Evolutionary conservation across 2,329 filamentous ascomycete species (phyloP), one percentile per base, ranked within the genome.

Genomic region (Waltergamsia citrina): DNA sequence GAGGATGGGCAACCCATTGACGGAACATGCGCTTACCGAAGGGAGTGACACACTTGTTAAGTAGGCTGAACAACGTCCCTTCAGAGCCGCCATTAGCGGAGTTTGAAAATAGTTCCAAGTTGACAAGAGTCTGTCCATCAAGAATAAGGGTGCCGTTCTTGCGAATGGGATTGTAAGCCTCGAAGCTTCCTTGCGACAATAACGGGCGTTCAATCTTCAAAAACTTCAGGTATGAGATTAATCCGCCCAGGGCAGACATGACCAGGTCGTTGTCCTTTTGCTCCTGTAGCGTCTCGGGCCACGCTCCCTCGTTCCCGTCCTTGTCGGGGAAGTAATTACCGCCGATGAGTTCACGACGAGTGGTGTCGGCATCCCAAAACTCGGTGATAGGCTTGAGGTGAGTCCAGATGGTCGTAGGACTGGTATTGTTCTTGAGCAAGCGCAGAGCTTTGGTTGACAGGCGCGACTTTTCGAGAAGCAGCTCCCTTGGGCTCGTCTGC

Each of bases 11-110:
- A 3, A 98, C 82, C 92, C 92, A 98, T 54, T 94, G 87, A 35
- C 88, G 82, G 56, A 98, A 87, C 55, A 94, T 77, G 9, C 92
- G 82, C 61, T 98, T 98, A 37, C 92, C 92, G 51, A 98, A 98
- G 0, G 92, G 90, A 4, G 92, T 96, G 41, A 95, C 81, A 52
- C 92, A 98, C 33, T 86, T 78, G 55, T 98, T 96, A 34, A 98
- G 72, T 42, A 98, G 76, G 33, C 74, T 74, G 57, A 96, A 98
- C 2, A 98, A 62, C 0, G 92, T 96, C 6, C 92, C 92, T 25
- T 94, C 83, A 1, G 69, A 54, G 11, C 85, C 78, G 7, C 88
- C 90, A 50, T 95, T 90, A 43, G 83, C 86, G 1, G 81, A 88
- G 57, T 98, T 98, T 46, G 86, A 74, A 46, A 98, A 98, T 5